Evolutionary conservation across 2,329 filamentous ascomycete species (phyloP), one percentile per base, ranked within the genome.

Genomic region (Hypoxylon sp.): DNA sequence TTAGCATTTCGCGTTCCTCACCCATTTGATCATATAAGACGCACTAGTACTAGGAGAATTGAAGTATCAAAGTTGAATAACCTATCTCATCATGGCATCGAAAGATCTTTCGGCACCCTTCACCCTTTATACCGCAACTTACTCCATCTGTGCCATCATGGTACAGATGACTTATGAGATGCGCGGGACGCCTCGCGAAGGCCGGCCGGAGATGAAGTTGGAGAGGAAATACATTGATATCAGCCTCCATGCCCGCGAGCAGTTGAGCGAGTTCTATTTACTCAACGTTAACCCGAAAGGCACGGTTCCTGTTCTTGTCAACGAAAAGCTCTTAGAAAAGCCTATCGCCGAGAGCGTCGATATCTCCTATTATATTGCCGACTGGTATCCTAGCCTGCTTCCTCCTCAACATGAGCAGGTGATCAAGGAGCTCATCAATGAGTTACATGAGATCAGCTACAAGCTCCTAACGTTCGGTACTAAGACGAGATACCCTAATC

Each of bases 381-480:
- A 55, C 14, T 62, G 50, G 59, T 55, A 55, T 37, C 51, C 51
- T 3, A 39, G 42, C 13, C 51, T 62, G 10, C 42, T 48, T 8
- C 51, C 59, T 10, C 42, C 51, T 42, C 50, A 55, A 19, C 59
- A 62, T 14, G 37, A 50, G 31, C 37, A 55, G 51, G 39, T 42
- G 39, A 62, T 62, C 10, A 17, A 42, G 2, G 59, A 62, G 19
- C 51, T 55, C 13, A 22, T 55, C 2, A 2, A 55, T 11, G 59
- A 62, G 42, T 22, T 62, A 2, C 59, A 62, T 31, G 19, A 55
- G 14, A 62, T 62, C 14, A 62, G 51, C n/a, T 62, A 55, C 33
- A 55, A 50, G 14, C 50, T 54, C 14, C 39, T 62, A 19, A 54
- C 51, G 1, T 62, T 62, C 51, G 42, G 51, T 19, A 55, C 59